Conservation (phyloP, 768 basidiomycete genomes). For the Cantharellus anzutake region DNA sequence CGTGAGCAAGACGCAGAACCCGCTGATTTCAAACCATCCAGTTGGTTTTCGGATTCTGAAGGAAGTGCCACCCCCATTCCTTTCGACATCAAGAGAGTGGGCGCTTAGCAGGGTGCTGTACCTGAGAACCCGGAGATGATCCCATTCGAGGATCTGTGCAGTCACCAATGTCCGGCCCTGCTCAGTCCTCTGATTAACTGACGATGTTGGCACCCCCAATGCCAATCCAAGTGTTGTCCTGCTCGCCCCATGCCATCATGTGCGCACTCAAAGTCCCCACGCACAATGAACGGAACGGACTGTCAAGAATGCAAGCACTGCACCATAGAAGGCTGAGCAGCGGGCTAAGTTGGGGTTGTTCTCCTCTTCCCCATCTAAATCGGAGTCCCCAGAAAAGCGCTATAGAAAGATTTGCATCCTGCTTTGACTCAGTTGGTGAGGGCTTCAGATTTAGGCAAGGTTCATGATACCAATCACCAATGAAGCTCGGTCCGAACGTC, state of each 20-base stretch:
- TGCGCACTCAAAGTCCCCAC: constrained; percentile 50
- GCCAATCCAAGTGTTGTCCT: background rate
- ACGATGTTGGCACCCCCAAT: constrained; percentile 4
- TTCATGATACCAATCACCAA: constrained; percentile 75
- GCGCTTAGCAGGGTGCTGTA: too few relatives aligned
- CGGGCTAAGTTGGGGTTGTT: constrained; percentile 42
- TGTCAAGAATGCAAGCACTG: constrained; percentile 40
- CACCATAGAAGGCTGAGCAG: constrained; percentile 52
- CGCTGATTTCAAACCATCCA: too few relatives aligned
- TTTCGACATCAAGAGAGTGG: too few relatives aligned
- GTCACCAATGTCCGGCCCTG: too few relatives aligned
- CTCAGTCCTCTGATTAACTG: too few relatives aligned
- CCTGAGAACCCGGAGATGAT: too few relatives aligned
- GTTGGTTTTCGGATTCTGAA: too few relatives aligned
- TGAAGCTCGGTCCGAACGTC: constrained; percentile 30
- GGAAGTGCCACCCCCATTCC: too few relatives aligned
- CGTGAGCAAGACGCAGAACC: too few relatives aligned
- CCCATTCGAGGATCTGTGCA: too few relatives aligned
- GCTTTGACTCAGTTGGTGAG: background rate
- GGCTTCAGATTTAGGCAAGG: constrained; percentile 52
- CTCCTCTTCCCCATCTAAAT: constrained; percentile 37
- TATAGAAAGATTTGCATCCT: background rate
- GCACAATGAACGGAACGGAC: constrained; percentile 33
- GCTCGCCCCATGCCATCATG: constrained; percentile 39
- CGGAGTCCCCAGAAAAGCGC: constrained; percentile 16